These are phyloP conservation scores for Entomophthora muscae DNA, from an alignment of 371 early-diverging fungal species.

Conservation along the genomic window DNA sequence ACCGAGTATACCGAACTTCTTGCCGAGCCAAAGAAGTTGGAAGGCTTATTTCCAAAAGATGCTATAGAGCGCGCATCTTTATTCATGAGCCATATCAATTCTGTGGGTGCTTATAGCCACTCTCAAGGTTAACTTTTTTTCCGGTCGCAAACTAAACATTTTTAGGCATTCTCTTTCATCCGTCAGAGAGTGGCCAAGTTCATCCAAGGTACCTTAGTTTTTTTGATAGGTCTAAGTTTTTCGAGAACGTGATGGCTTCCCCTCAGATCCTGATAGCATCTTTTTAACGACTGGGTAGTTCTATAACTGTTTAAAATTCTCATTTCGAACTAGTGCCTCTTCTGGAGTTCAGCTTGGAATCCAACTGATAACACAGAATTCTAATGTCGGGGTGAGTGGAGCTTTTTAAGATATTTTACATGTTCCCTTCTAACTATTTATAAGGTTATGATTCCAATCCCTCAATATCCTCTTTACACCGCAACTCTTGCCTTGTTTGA, in stretches of 20 bases:
- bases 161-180: constrained; percentile 38
- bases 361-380: constrained; percentile 55
- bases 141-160: not conserved
- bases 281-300: constrained; percentile 71
- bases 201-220: constrained; percentile 23
- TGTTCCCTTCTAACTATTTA: not conserved
- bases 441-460: constrained; percentile 89
- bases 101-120: constrained; percentile 84
- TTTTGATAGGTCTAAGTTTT: constrained; percentile 11
- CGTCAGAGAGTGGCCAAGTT: constrained; percentile 77
- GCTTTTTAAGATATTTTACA: not conserved
- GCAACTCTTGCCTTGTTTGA: constrained; percentile 73
- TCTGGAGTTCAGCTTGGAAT: constrained; percentile 79
- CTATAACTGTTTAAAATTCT: not conserved
- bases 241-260: constrained; percentile 66
- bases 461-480: constrained; percentile 97
- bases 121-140: constrained; percentile 52
- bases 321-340: constrained; percentile 27
- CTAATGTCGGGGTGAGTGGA: constrained; percentile 46
- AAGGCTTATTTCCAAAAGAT: constrained; percentile 60
- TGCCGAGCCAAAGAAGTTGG: constrained; percentile 25
- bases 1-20: constrained; percentile 76
- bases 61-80: constrained; percentile 66
- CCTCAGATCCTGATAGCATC: constrained; percentile 62
- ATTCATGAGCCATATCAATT: constrained; percentile 42